phyloP scores from a whole-genome alignment of 805 yeast genomes.

The Lipomyces yamanashiensis region DNA sequence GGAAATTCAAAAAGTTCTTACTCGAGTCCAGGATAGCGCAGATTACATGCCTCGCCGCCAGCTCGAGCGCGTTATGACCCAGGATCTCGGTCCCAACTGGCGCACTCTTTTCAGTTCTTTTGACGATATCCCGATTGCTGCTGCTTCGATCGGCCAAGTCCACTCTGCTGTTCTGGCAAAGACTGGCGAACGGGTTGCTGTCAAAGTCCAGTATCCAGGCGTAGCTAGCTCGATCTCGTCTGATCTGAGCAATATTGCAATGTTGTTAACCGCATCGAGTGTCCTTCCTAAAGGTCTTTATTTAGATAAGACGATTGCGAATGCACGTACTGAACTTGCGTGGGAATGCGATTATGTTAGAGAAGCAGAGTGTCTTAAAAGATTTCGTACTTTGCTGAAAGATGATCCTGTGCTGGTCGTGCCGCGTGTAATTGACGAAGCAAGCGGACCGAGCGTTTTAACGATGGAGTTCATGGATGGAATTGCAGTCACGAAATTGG shows the following conservation, averaged over 20 bases:
- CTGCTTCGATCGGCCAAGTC: conserved; percentile 97
- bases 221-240: conserved; percentile 92
- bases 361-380: conserved; percentile 77
- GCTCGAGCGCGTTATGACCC: conserved; percentile 70
- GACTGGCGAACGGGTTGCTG: conserved; percentile 62
- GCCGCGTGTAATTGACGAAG: conserved; percentile 76
- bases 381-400: conserved; percentile 65
- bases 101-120: conserved; percentile 69
- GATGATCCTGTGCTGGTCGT: conserved; percentile 70
- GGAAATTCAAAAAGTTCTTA: conserved; percentile 78
- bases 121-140: conserved; percentile 90
- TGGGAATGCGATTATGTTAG: conserved; percentile 98
- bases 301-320: conserved; percentile 87
- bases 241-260: conserved; percentile 81
- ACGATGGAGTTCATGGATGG: conserved; percentile 93
- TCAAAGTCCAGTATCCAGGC: conserved; percentile 96
- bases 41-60: conserved; percentile 96
- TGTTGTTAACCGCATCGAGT: conserved; percentile 83
- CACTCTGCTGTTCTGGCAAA: conserved; percentile 66
- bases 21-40: conserved; percentile 90
- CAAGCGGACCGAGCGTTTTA: conserved; percentile 80
- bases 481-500: conserved; percentile 73
- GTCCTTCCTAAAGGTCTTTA: conserved; percentile 89
- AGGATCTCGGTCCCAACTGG: conserved; percentile 84
- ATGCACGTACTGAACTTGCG: conserved; percentile 88